These are phyloP conservation scores for Aspergillus flavus DNA, from an alignment of 2,329 filamentous ascomycete genomes.

Conservation along the genomic window DNA sequence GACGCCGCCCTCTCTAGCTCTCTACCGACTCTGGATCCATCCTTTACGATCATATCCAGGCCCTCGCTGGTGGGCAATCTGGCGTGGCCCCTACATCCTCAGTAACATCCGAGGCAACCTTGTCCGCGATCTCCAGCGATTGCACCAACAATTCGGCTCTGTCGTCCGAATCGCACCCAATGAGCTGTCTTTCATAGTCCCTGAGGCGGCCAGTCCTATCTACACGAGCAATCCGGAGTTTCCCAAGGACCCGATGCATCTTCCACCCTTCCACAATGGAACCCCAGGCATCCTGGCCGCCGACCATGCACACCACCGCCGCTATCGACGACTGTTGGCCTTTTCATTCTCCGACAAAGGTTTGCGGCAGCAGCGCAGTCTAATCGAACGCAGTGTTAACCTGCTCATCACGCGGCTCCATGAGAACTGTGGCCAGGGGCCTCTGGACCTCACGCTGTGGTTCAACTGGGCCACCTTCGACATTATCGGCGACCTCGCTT, in stretches of 20 bases:
- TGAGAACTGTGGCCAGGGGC: not conserved
- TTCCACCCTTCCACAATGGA: too few species aligned
- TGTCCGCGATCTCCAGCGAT: not conserved
- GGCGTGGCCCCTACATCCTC: not conserved
- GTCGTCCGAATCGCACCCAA: not conserved
- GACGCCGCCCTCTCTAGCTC: too few species aligned
- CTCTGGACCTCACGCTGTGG: not conserved
- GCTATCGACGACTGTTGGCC: too few species aligned
- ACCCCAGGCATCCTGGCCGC: too few species aligned
- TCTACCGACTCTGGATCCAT: not conserved
- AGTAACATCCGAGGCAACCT: not conserved
- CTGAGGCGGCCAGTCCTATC: not conserved
- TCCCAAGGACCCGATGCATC: too few species aligned
- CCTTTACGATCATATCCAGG: not conserved
- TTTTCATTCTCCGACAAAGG: too few species aligned
- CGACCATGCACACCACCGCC: not conserved
- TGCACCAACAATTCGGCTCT: not conserved
- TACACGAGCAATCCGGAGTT: too few species aligned
- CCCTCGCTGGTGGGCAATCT: not conserved
- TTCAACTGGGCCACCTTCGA: not conserved
- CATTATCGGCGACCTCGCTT: not conserved
- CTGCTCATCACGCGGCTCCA: too few species aligned
- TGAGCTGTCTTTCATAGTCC: not conserved
- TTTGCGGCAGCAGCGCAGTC: too few species aligned
- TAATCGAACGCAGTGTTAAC: too few species aligned